Base-by-base conservation (phyloP, 345 rosid species). In the Bruguiera gymnorhiza region DNA sequence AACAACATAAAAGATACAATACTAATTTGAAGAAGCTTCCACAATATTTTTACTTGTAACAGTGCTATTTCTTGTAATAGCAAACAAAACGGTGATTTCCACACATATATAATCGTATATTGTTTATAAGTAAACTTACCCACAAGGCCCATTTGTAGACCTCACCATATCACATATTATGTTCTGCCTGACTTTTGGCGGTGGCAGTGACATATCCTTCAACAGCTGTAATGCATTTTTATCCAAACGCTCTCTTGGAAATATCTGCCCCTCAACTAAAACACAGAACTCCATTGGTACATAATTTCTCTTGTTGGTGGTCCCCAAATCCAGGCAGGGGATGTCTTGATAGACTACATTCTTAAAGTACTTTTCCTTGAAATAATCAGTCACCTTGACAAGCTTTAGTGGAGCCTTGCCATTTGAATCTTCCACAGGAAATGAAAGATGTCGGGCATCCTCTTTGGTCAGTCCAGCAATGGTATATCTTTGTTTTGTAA, bases 261-360 rank as follows among this genome's bases (percentile, higher is more conserved):
- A 89, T 62, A 89, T 76, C 79, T 93, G 96, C 36, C 98, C 97
- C 60, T 88, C 97, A 6, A 82, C 87, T 67, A 91, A 76, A 26
- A 72, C 82, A 29, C 97, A 93, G 46, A 86, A 86, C 71, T 89
- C 97, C 97, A 93, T 87, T 0, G 98, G 98, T 8, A 93, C 87
- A 30, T 72, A 70, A 63, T 89, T 86, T 69, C 71, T 68, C 53
- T 81, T 75, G 31, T 82, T 82, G 67, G 69, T 71, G 73, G 73
- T 89, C 20, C 97, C 83, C 69, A 93, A 57, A 75, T 93, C 94
- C 68, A 93, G 73, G 78, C 92, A 81, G 36, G 98, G 98, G 58
- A 87, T 71, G 70, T 91, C 84, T 65, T 73, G 71, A 59, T 74
- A 56, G 65, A 8, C 61, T 60, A 90, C 86, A 29, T 89, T 75